Evolutionary conservation across 306 rosid genomes (phyloP).

Genomic region (Prunus davidiana): DNA sequence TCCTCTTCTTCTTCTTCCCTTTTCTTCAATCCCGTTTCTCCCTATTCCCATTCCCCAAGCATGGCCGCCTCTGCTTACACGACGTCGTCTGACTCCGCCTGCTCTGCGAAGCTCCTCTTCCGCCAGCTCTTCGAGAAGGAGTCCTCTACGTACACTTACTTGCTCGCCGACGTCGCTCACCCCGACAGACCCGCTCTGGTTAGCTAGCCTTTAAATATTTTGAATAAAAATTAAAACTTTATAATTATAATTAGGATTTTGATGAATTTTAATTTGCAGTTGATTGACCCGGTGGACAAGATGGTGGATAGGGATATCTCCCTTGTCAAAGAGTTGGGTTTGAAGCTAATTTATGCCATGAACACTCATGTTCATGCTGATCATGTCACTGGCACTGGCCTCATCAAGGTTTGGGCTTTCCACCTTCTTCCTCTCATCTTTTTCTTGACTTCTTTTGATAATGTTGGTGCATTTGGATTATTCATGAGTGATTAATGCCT

Average conservation of each 20-base stretch:
- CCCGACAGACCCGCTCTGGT: conserved; percentile 81
- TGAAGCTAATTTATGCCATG: conserved; percentile 74
- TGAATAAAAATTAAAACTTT: not conserved
- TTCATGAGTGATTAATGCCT: not conserved
- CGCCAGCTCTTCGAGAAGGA: conserved; percentile 97
- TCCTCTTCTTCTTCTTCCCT: not conserved
- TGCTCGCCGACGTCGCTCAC: conserved; percentile 77
- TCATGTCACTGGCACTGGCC: conserved; percentile 94
- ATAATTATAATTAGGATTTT: not conserved
- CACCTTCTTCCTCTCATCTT: not conserved
- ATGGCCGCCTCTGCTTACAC: conserved; percentile 25
- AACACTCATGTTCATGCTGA: conserved; percentile 99
- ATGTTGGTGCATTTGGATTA: not conserved
- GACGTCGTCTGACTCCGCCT: conserved; percentile 20
- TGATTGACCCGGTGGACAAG: conserved; percentile 96
- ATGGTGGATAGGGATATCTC: conserved; percentile 84
- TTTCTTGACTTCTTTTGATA: not conserved
- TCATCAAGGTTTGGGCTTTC: conserved; percentile 56
- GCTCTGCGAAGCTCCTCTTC: conserved; percentile 53
- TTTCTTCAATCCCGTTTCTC: not conserved
- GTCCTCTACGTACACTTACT: conserved; percentile 85
- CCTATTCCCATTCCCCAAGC: not conserved
- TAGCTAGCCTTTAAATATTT: not conserved
- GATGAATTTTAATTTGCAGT: conserved; percentile 34
- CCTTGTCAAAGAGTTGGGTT: conserved; percentile 65